Conservation (phyloP, 768 basidiomycete species). For the Russula compacta region DNA sequence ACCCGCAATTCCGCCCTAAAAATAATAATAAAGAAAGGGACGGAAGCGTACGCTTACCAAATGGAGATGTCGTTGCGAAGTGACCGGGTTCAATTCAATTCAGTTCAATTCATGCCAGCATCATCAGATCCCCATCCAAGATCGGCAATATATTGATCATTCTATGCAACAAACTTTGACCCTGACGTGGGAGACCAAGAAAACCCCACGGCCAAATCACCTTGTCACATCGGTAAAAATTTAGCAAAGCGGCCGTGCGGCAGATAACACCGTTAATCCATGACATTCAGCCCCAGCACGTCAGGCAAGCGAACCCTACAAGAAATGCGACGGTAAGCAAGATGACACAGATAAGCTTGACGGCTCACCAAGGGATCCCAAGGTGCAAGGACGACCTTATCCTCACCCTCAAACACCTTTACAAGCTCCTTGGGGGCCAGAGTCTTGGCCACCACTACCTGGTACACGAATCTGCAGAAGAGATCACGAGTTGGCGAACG, state of each 20-base stretch:
- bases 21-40: too few relatives aligned
- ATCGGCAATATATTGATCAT: too few relatives aligned
- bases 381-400: constrained; percentile 61
- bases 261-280: neutral
- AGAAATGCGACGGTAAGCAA: constrained; percentile 1
- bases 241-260: neutral
- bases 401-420: constrained; percentile 62
- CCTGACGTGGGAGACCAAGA: too few relatives aligned
- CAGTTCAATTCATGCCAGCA: neutral
- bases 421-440: constrained; percentile 76
- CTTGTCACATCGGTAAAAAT: too few relatives aligned
- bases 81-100: neutral
- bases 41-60: neutral
- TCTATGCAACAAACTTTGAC: too few relatives aligned
- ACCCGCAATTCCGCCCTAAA: too few relatives aligned
- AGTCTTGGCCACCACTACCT: constrained; percentile 79
- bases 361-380: constrained; percentile 84
- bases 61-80: neutral
- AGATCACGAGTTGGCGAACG: neutral
- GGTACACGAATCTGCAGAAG: constrained; percentile 71
- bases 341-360: neutral
- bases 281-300: neutral
- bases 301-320: constrained; percentile 18
- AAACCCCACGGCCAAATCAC: neutral
- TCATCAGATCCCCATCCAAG: too few relatives aligned